phyloP scores from a whole-genome alignment of 2,329 filamentous ascomycete species.

The Thielaviopsis euricoi region DNA sequence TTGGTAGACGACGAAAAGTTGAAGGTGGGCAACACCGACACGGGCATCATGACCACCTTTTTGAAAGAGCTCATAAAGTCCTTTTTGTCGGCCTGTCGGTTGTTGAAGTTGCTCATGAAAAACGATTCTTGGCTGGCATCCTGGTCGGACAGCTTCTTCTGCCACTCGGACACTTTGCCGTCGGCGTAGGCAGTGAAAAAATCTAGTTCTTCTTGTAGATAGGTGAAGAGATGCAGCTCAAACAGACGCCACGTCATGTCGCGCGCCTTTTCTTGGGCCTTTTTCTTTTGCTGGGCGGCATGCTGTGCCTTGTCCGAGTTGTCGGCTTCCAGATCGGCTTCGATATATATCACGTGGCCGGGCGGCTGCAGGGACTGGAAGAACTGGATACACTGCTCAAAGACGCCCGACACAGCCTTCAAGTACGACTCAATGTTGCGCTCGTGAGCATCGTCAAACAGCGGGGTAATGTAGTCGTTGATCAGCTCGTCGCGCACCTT shows the following conservation, averaged over 20 bases:
- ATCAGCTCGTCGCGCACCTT: conserved; percentile 73
- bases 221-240: conserved; percentile 85
- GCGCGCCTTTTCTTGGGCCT: conserved; percentile 36
- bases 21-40: conserved; percentile 64
- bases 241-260: conserved; percentile 58
- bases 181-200: conserved; percentile 66
- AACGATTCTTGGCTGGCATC: conserved; percentile 83
- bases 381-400: conserved; percentile 71
- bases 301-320: background rate
- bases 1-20: conserved; percentile 6
- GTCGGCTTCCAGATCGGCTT: background rate
- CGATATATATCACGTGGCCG: too few relatives aligned
- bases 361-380: conserved; percentile 44
- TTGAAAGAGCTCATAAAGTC: conserved; percentile 95
- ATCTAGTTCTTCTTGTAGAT: conserved; percentile 79
- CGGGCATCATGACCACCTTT: conserved; percentile 98
- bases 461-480: conserved; percentile 65
- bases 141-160: conserved; percentile 79
- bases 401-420: conserved; percentile 71
- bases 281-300: background rate
- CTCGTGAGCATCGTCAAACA: conserved; percentile 78
- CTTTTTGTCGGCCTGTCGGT: conserved; percentile 78
- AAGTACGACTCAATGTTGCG: conserved; percentile 62
- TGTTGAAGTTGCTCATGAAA: conserved; percentile 85
- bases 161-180: conserved; percentile 67